Evolutionary conservation across 805 yeast genomes (phyloP).

Genomic region (Tetrapisispora phaffii): DNA sequence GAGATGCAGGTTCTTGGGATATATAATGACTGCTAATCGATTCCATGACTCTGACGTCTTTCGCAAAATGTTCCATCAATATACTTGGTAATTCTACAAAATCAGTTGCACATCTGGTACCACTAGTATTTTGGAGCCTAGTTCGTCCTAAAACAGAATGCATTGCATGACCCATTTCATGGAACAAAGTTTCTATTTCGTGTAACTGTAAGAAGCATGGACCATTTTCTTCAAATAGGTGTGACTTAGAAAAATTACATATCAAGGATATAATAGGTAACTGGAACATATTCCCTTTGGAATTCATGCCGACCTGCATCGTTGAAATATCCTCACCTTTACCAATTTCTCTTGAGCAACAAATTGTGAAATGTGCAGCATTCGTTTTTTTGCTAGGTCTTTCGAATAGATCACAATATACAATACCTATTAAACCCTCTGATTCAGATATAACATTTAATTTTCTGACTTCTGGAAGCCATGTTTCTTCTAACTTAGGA

Average conservation of each 20-base stretch:
- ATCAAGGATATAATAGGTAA: slow-evolving; percentile 83
- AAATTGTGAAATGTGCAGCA: slow-evolving; percentile 93
- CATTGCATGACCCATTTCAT: slow-evolving; percentile 98
- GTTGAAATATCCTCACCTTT: slow-evolving; percentile 38
- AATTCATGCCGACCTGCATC: slow-evolving; percentile 26
- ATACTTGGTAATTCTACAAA: slow-evolving; percentile 95
- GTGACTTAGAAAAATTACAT: slow-evolving; percentile 58
- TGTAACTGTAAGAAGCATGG: slow-evolving; percentile 55
- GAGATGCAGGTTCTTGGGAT: slow-evolving; percentile 54
- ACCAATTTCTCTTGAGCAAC: slow-evolving; percentile 78
- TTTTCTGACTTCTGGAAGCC: slow-evolving; percentile 81
- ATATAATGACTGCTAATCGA: slow-evolving; percentile 58
- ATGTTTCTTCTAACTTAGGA: slow-evolving; percentile 64
- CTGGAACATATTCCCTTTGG: slow-evolving; percentile 50
- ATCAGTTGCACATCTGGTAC: slow-evolving; percentile 92
- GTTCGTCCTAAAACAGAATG: slow-evolving; percentile 96
- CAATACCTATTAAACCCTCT: slow-evolving; percentile 60
- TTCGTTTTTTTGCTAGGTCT: slow-evolving; percentile 64
- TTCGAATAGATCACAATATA: slow-evolving; percentile 82
- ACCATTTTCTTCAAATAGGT: slow-evolving; percentile 25
- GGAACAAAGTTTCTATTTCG: slow-evolving; percentile 90
- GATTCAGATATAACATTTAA: slow-evolving; percentile 61
- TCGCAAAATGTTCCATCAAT: slow-evolving; percentile 89
- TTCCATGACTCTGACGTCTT: slow-evolving; percentile 64
- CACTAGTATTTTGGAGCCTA: slow-evolving; percentile 79